phyloP scores from a whole-genome alignment of 2,329 filamentous ascomycete genomes.

The Neonectria neomacrospora region DNA sequence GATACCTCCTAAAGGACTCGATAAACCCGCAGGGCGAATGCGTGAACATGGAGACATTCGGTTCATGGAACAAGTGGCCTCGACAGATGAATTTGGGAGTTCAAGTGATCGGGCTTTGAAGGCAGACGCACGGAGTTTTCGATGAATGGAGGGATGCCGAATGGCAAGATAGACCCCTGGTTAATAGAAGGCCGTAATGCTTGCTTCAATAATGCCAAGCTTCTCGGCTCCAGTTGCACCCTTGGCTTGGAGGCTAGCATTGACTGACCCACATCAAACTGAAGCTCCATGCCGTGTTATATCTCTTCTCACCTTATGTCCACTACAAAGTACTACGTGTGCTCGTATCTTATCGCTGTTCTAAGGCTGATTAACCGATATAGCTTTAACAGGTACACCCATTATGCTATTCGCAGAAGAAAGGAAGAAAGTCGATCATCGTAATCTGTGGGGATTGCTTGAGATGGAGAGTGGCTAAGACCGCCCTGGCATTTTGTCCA shows the following conservation, averaged over 20 bases:
- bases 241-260: background rate
- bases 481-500: background rate
- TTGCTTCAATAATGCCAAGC: background rate
- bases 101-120: background rate
- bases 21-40: background rate
- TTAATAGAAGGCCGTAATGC: background rate
- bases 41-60: too few relatives aligned
- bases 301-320: background rate
- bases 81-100: background rate
- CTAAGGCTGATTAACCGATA: too few relatives aligned
- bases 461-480: background rate
- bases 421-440: background rate
- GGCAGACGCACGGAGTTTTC: conserved; percentile 1
- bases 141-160: background rate
- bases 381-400: too few relatives aligned
- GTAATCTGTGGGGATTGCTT: too few relatives aligned
- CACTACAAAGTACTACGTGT: background rate
- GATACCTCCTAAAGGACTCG: too few relatives aligned
- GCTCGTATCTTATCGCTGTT: background rate
- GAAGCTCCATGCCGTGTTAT: background rate
- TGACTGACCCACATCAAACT: background rate
- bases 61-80: too few relatives aligned
- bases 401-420: background rate
- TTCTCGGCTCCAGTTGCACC: background rate
- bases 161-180: background rate